Base-by-base conservation (phyloP, 208 protist species). In the Trichomonas vaginalis region DNA sequence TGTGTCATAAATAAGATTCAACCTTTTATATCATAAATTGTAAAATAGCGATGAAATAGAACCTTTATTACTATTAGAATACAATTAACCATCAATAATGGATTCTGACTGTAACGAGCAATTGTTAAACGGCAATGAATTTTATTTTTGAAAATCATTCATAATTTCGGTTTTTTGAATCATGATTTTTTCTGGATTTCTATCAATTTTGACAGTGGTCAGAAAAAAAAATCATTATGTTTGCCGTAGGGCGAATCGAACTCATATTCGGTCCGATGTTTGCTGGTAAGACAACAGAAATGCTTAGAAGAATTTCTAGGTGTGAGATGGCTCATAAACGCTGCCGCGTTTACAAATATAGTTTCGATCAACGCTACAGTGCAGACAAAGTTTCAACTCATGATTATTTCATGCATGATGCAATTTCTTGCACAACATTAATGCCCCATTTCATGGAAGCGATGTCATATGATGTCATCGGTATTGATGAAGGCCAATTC, bases 261-360 rank as follows among this genome's bases (percentile, higher is more conserved):
- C 97, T 99, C n/a, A 98, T 99, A 95, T 98, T 98, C 45, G 98
- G 98, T 46, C 98, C 98, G 40, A 99, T 99, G 98, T 99, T 99
- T 95, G 98, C 98, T 39, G 98, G 98, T 70, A 96, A 99, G 97
- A 98, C 98, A 0, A 98, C 98, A 0, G 98, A 98, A 96, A 96
- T 99, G n/a, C 98, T 99, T 96, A 97, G 97, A 88, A 97, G 98
- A 48, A 97, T 99, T 2, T 97, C 97, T 45, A 97, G 98, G 27
- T 97, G 98, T 95, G 97, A 97, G 40, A 96, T 97, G 96, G 98
- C 98, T 0, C 96, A 96, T 3, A 97, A 97, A 79, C 97, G 96
- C 48, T 98, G 97, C 96, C 97, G 98, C 17, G 96, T 99, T 15
- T 98, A 99, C 95, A 99, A 99, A 97, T 98, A 98, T 97, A 96